Evolutionary conservation across 2,329 filamentous ascomycete genomes (phyloP), one percentile per base, ranked within the genome.

Genomic region (Claviceps digitariae): DNA sequence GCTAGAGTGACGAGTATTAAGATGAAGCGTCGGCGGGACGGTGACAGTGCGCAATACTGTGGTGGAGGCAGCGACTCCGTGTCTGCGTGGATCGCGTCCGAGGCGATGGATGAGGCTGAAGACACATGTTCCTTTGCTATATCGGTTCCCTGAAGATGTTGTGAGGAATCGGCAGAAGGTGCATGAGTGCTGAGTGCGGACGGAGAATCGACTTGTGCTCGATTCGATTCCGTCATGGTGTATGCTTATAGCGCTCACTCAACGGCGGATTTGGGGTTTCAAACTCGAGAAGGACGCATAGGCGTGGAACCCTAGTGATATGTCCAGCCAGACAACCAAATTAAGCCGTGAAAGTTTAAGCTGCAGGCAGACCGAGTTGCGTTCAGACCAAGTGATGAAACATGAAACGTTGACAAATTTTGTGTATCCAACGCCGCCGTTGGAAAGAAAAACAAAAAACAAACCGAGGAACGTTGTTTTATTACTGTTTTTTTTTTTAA

Each of bases 1-100:
- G 69, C 70, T 5, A 64, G 57, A 2, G 69, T 72, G 48, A 72
- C 67, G 25, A 72, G 58, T 23, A 54, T 57, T 6, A 74, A 60
- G 36, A 72, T 67, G 50, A 72, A 66, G 17, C 62, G 62, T 51
- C 64, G 63, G 7, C 66, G 63, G 41, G 62, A 61, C 10, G 62
- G 57, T 0, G 67, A 62, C 48, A 72, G 69, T 1, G 67, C 69
- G 5, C 69, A 67, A 55, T 73, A 74, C 5, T 61, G 59, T 43
- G 57, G 46, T n/a, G 48, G 21, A 8, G 63, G 41, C 34, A 20
- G 29, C 15, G 46, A 50, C 50, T 47, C 17, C 6, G 20, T n/a
- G 13, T 41, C 51, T 34, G 21, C 41, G 9, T 41, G 29, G 12
- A 12, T 5, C 34, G 29, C 12, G 29, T 17, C 27, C 4, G 34